A percentile compares a stretch with the other conserved stretches of the same genome.
phyloP scores from a whole-genome alignment of 2,329 filamentous ascomycete genomes.

The Microthyrium microscopicum region DNA sequence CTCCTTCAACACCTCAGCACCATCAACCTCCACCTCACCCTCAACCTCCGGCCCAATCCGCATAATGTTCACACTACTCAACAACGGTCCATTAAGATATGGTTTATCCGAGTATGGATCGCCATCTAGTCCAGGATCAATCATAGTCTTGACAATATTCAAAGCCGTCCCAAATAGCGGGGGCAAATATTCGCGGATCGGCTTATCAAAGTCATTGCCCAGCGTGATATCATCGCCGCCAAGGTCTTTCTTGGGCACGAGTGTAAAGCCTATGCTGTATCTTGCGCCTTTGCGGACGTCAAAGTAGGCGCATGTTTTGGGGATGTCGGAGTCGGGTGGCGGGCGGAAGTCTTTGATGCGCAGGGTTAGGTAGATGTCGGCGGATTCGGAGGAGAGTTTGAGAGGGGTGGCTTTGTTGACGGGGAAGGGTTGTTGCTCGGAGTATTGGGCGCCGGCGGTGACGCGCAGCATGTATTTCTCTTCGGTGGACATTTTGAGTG shows the following conservation, averaged over 20 bases:
- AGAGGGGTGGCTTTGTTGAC: constrained; percentile 55
- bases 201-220: constrained; percentile 88
- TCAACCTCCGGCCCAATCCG: constrained; percentile 37
- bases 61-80: constrained; percentile 66
- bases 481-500: neutral
- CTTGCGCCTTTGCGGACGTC: constrained; percentile 23
- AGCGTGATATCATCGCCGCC: constrained; percentile 64
- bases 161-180: constrained; percentile 76
- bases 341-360: constrained; percentile 48
- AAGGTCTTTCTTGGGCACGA: constrained; percentile 54
- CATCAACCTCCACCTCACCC: constrained; percentile 15
- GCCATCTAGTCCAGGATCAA: constrained; percentile 80
- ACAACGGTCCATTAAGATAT: constrained; percentile 67
- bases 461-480: constrained; percentile 66
- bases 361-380: constrained; percentile 54
- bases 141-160: constrained; percentile 72
- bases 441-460: constrained; percentile 65
- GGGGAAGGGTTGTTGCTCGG: constrained; percentile 50
- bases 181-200: constrained; percentile 72
- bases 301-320: constrained; percentile 5
- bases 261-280: constrained; percentile 68
- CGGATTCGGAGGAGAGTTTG: constrained; percentile 44
- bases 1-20: constrained; percentile 12
- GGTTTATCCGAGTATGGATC: constrained; percentile 79
- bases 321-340: neutral